These are phyloP conservation scores for Pelargonium australe DNA, from an alignment of 441 rosid species.

Conservation along the genomic window DNA sequence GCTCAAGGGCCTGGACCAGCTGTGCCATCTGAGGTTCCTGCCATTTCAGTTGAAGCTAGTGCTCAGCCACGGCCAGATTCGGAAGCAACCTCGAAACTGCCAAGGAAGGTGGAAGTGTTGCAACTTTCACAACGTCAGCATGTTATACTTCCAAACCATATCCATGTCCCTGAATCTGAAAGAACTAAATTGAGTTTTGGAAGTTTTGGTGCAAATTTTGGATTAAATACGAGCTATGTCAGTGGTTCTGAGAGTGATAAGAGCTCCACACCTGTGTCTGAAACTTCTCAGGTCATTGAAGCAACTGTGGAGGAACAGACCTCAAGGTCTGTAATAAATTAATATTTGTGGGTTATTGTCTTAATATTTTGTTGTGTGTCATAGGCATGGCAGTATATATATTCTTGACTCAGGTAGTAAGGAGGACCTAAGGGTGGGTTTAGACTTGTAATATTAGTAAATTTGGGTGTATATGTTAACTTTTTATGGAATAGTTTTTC, in stretches of 20 bases:
- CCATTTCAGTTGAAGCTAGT: slow-evolving; percentile 39
- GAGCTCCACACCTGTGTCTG: slow-evolving; percentile 59
- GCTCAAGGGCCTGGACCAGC: slow-evolving; percentile 45
- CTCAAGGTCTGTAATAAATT: slow-evolving; percentile 41
- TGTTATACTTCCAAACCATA: slow-evolving; percentile 88
- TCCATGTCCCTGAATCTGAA: slow-evolving; percentile 89
- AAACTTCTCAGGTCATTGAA: slow-evolving; percentile 54
- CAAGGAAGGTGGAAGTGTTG: slow-evolving; percentile 63
- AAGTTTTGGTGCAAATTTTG: slow-evolving; percentile 83
- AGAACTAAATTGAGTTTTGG: slow-evolving; percentile 87
- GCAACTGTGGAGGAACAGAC: slow-evolving; percentile 48
- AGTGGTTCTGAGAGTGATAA: slow-evolving; percentile 50
- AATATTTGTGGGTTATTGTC: slow-evolving; percentile 7
- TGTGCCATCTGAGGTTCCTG: slow-evolving; percentile 43
- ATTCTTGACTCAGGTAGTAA: too few relatives aligned
- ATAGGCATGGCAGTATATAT: not conserved
- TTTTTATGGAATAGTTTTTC: not conserved
- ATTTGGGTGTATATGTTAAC: not conserved
- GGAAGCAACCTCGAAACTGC: slow-evolving; percentile 43
- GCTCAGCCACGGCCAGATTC: slow-evolving; percentile 31
- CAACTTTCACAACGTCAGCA: slow-evolving; percentile 67
- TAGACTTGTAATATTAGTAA: not conserved
- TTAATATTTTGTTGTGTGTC: not conserved
- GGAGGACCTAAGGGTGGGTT: not conserved
- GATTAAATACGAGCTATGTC: slow-evolving; percentile 34